These are phyloP conservation scores for Schizophyllum commune DNA, from an alignment of 1,284 basidiomycete species.

Conservation along the genomic window DNA sequence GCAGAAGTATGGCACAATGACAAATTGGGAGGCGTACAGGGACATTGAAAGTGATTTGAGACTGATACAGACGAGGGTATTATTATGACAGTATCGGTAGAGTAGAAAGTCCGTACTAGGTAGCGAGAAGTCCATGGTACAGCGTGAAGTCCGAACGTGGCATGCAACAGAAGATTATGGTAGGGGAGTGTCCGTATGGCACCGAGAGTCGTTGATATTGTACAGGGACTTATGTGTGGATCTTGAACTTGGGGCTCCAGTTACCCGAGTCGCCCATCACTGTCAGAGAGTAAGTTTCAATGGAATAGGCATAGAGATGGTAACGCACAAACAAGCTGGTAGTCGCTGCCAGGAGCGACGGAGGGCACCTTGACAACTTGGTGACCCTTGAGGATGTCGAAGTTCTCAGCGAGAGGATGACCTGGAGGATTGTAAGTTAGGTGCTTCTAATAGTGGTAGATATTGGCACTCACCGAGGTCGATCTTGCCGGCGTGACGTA, in stretches of 20 bases:
- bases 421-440: constrained; percentile 15
- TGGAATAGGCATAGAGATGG: too few relatives aligned
- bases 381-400: constrained; percentile 29
- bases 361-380: constrained; percentile 32
- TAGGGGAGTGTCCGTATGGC: background rate
- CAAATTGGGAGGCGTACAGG: too few relatives aligned
- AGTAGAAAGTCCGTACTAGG: background rate
- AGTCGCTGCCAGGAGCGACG: constrained; percentile 29
- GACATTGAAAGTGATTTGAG: background rate
- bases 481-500: constrained; percentile 22
- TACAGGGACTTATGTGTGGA: constrained; percentile 10
- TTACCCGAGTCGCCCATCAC: constrained; percentile 50
- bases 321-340: constrained; percentile 38
- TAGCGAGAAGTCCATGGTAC: background rate
- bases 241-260: constrained; percentile 28
- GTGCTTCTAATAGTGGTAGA: background rate
- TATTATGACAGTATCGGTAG: background rate
- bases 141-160: background rate
- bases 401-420: constrained; percentile 29
- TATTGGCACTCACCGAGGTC: constrained; percentile 11
- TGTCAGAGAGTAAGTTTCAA: too few relatives aligned
- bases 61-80: background rate
- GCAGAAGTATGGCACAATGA: background rate
- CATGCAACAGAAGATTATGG: background rate
- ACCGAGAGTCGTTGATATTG: background rate